These are phyloP conservation scores for Metarhizium anisopliae DNA, from an alignment of 2,329 filamentous ascomycete species.

Conservation along the genomic window DNA sequence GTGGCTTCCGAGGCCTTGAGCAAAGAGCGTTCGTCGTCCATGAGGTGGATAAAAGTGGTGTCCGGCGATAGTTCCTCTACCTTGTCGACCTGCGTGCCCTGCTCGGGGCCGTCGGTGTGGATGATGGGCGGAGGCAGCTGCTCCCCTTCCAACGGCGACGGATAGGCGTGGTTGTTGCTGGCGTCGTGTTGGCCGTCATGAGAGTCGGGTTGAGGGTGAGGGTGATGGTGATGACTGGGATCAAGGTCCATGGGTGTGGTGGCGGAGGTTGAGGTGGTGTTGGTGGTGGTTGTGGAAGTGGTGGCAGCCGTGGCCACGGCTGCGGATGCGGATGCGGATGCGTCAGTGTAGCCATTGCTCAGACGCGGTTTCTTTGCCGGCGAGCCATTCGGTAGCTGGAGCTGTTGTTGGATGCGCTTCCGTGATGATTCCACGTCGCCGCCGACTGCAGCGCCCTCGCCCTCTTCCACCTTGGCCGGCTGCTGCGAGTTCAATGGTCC, in stretches of 20 bases:
- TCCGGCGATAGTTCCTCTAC: slow-evolving; percentile 49
- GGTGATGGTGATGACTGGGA: slow-evolving; percentile 22
- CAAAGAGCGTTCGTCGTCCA: slow-evolving; percentile 25
- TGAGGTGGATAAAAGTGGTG: slow-evolving; percentile 52
- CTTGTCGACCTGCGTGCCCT: slow-evolving; percentile 56
- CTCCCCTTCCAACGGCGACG: slow-evolving; percentile 53
- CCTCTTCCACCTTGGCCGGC: slow-evolving; percentile 30
- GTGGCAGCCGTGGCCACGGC: slow-evolving; percentile 18
- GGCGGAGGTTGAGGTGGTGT: neutral
- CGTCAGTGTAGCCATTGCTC: slow-evolving; percentile 54
- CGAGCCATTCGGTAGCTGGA: slow-evolving; percentile 42
- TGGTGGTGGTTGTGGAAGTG: slow-evolving; percentile 24
- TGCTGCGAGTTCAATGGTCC: slow-evolving; percentile 42
- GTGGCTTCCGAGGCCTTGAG: slow-evolving; percentile 21
- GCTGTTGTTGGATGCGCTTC: slow-evolving; percentile 37
- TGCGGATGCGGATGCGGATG: slow-evolving; percentile 23
- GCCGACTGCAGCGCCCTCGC: slow-evolving; percentile 25
- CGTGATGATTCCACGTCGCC: slow-evolving; percentile 34
- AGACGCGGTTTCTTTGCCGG: slow-evolving; percentile 50
- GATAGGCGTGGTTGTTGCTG: slow-evolving; percentile 49
- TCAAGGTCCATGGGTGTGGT: slow-evolving; percentile 54
- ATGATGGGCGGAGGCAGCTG: slow-evolving; percentile 41
- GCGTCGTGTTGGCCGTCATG: slow-evolving; percentile 23
- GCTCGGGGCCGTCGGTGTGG: slow-evolving; percentile 52
- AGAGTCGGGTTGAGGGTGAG: slow-evolving; percentile 8